Percentiles rank a stretch among this genome's conserved stretches.
Conservation (phyloP, 2,329 filamentous ascomycete species). For the Aspergillus sp. region DNA sequence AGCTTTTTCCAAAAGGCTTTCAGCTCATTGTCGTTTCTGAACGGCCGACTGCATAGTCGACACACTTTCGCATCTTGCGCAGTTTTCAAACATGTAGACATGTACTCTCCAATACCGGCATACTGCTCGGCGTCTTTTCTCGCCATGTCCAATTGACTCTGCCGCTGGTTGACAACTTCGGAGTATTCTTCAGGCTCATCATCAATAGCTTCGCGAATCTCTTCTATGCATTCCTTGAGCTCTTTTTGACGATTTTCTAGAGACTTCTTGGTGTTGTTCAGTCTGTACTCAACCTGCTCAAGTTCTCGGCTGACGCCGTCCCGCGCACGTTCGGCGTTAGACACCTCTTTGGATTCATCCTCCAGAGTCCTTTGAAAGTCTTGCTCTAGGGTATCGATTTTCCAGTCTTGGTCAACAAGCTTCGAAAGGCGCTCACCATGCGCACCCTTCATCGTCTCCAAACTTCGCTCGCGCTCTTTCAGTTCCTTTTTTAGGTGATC, state of each 20-base stretch:
- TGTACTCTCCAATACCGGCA: slow-evolving; percentile 70
- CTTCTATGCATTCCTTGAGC: slow-evolving; percentile 59
- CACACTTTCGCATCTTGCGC: slow-evolving; percentile 71
- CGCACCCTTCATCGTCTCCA: slow-evolving; percentile 74
- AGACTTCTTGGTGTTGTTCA: slow-evolving; percentile 65
- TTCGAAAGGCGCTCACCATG: slow-evolving; percentile 69
- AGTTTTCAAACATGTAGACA: slow-evolving; percentile 64
- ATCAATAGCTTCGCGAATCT: slow-evolving; percentile 61
- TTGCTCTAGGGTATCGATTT: slow-evolving; percentile 66
- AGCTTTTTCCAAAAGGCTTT: slow-evolving; percentile 66
- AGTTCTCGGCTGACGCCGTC: slow-evolving; percentile 71
- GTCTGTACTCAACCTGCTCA: slow-evolving; percentile 71
- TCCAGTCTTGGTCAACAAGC: slow-evolving; percentile 67
- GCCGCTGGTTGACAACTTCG: slow-evolving; percentile 52
- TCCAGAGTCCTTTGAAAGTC: slow-evolving; percentile 66
- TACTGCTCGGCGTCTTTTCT: slow-evolving; percentile 67
- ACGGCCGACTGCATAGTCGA: slow-evolving; percentile 70
- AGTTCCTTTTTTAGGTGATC: slow-evolving; percentile 81
- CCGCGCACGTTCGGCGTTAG: slow-evolving; percentile 66
- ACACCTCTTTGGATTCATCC: slow-evolving; percentile 57
- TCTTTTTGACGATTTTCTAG: slow-evolving; percentile 65
- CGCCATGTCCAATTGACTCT: slow-evolving; percentile 51
- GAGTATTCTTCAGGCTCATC: slow-evolving; percentile 52
- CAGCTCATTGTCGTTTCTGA: slow-evolving; percentile 61
- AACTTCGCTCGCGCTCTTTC: slow-evolving; percentile 68